Percentiles rank a stretch among this genome's conserved stretches.
phyloP scores from a whole-genome alignment of 2,329 filamentous ascomycete species.

The Alternaria gaisen region DNA sequence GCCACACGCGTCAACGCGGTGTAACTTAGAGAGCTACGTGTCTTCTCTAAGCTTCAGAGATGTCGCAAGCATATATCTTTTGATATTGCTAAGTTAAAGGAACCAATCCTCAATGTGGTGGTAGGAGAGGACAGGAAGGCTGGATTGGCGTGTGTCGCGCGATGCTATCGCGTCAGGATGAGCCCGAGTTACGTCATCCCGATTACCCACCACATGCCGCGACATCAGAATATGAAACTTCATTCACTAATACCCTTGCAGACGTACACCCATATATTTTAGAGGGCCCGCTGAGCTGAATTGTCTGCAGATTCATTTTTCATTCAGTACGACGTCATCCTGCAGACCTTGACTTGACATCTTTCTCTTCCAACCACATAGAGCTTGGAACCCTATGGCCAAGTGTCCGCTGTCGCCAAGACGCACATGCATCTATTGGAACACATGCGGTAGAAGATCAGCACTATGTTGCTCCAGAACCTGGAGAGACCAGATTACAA shows the following conservation, averaged over 20 bases:
- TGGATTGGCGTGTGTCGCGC: neutral
- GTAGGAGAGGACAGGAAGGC: neutral
- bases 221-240: neutral
- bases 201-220: neutral
- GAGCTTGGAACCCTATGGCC: neutral
- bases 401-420: neutral
- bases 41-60: neutral
- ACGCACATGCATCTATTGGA: neutral
- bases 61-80: neutral
- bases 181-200: constrained; percentile 14
- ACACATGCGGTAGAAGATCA: neutral
- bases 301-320: neutral
- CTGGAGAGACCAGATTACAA: neutral
- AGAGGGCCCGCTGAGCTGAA: neutral
- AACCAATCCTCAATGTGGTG: neutral
- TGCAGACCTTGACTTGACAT: neutral
- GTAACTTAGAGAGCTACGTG: neutral
- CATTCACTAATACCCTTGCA: neutral
- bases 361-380: neutral
- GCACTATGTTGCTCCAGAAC: neutral
- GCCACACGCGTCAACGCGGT: neutral
- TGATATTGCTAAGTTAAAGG: neutral
- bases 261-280: neutral
- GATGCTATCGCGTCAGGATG: constrained; percentile 14
- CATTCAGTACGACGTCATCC: neutral